Conservation (phyloP, 2,329 filamentous ascomycete genomes). For the Dothistroma septosporum region DNA sequence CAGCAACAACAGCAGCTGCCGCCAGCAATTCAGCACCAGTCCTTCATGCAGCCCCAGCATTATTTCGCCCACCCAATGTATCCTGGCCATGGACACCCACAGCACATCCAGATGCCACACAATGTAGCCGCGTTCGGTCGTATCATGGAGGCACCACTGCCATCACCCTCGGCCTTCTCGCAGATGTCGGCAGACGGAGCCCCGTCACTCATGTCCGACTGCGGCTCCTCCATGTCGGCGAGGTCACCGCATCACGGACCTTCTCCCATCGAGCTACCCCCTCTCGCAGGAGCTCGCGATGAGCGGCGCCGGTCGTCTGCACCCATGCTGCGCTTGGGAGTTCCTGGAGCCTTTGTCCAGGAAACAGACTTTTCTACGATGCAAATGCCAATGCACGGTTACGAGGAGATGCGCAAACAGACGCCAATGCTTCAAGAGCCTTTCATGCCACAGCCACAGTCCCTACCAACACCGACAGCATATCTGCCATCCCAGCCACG, state of each 20-base stretch:
- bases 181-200: slow-evolving; percentile 61
- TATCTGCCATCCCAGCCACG: slow-evolving; percentile 27
- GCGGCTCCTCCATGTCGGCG: slow-evolving; percentile 41
- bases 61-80: slow-evolving; percentile 25
- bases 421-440: slow-evolving; percentile 35
- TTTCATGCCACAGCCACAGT: slow-evolving; percentile 31
- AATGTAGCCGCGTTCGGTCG: slow-evolving; percentile 29
- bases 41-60: slow-evolving; percentile 23
- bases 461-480: slow-evolving; percentile 23
- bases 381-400: slow-evolving; percentile 30
- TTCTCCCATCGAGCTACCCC: slow-evolving; percentile 45
- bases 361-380: slow-evolving; percentile 32
- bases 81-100: slow-evolving; percentile 20
- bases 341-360: slow-evolving; percentile 30
- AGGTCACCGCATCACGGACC: slow-evolving; percentile 44
- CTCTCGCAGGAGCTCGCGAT: slow-evolving; percentile 30
- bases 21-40: slow-evolving; percentile 21
- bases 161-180: slow-evolving; percentile 60
- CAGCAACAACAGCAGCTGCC: slow-evolving; percentile 29
- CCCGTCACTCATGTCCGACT: slow-evolving; percentile 68
- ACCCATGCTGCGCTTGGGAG: slow-evolving; percentile 37
- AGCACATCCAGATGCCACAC: slow-evolving; percentile 31
- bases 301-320: slow-evolving; percentile 31
- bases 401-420: slow-evolving; percentile 27
- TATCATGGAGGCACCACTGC: slow-evolving; percentile 54